Percentiles rank a stretch among this genome's conserved stretches.
These are phyloP conservation scores for Candida tallmaniae DNA, from an alignment of 805 yeast species.

Conservation along the genomic window DNA sequence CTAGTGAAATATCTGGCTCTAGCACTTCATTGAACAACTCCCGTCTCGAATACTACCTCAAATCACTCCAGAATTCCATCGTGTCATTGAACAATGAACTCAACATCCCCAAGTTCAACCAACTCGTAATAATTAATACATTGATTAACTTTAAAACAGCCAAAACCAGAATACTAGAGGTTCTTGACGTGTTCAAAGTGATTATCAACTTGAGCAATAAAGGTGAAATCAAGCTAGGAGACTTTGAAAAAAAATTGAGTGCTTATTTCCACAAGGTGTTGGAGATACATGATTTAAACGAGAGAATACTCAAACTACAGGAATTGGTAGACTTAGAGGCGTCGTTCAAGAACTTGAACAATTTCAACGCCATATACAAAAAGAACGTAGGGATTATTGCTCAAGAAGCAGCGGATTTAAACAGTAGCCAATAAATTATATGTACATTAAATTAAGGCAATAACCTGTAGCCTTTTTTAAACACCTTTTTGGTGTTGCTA, in stretches of 20 bases:
- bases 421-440: too few relatives aligned
- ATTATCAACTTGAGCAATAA: conserved; percentile 14
- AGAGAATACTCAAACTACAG: conserved; percentile 42
- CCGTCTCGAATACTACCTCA: conserved; percentile 62
- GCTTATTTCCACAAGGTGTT: conserved; percentile 7
- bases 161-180: conserved; percentile 43
- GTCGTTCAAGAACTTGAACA: conserved; percentile 48
- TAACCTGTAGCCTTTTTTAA: background rate
- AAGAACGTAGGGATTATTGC: conserved; percentile 34
- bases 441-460: too few relatives aligned
- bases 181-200: conserved; percentile 43
- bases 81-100: conserved; percentile 51
- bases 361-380: conserved; percentile 48
- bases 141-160: conserved; percentile 42
- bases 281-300: conserved; percentile 16
- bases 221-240: conserved; percentile 6
- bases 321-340: conserved; percentile 47
- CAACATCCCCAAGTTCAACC: conserved; percentile 13
- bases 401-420: too few relatives aligned
- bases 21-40: background rate
- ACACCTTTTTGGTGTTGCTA: background rate
- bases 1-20: background rate
- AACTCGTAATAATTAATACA: conserved; percentile 19
- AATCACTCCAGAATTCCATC: conserved; percentile 55
- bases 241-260: conserved; percentile 7